Conservation (phyloP, 164 flowering plant species). For the Umbellularia californica region DNA sequence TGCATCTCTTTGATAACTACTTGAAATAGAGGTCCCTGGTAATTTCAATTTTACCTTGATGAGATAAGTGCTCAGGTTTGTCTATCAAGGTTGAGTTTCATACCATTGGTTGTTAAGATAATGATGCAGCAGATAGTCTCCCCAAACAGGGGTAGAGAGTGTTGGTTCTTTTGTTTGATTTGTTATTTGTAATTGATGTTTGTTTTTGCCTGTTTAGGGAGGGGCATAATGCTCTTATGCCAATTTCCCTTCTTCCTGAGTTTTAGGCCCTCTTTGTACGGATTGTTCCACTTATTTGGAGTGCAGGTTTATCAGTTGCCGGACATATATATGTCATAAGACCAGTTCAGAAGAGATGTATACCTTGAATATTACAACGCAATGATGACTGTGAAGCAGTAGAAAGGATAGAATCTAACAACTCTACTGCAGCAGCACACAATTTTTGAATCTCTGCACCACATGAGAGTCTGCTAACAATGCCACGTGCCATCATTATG, state of each 20-base stretch:
- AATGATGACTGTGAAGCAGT: slow-evolving; percentile 15
- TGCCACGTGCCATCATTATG: slow-evolving; percentile 77
- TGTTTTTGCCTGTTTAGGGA: neutral
- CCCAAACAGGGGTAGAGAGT: no score
- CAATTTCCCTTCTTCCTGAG: neutral
- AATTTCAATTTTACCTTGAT: no score
- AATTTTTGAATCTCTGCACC: slow-evolving; percentile 82
- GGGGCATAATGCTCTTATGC: neutral
- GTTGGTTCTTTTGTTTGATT: neutral
- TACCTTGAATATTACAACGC: neutral
- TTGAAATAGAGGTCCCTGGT: no score
- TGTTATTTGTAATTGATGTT: neutral
- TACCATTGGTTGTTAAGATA: no score
- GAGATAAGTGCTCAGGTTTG: no score
- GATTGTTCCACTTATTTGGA: neutral
- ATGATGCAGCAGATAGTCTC: no score
- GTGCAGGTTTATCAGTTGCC: neutral
- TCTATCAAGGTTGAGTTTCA: no score
- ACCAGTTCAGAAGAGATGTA: neutral
- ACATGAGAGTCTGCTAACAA: slow-evolving; percentile 85
- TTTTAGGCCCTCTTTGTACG: neutral
- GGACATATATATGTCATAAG: neutral
- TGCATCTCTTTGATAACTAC: no score
- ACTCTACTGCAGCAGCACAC: slow-evolving; percentile 65
- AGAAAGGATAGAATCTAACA: slow-evolving; percentile 46